A percentile compares a stretch with the other conserved stretches of the same genome.
Evolutionary conservation across 305 asterid genomes (phyloP).

Genomic region (Plantago rigida): DNA sequence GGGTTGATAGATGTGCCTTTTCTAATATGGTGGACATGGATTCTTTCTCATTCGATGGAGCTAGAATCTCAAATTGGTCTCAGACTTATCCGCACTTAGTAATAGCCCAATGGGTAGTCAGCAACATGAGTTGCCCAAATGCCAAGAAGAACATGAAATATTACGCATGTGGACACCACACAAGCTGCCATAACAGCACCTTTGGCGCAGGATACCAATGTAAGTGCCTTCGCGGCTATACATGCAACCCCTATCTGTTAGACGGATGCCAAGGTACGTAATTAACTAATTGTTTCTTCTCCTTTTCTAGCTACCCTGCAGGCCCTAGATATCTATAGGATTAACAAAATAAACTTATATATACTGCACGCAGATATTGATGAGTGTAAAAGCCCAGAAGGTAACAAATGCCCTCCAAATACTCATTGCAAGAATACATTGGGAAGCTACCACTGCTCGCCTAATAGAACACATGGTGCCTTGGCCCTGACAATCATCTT

Average conservation of each 20-base stretch:
- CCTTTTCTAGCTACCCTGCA: background rate
- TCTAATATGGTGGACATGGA: conserved; percentile 22
- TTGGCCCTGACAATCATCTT: conserved; percentile 14
- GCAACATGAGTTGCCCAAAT: conserved; percentile 20
- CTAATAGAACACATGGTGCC: too few relatives aligned
- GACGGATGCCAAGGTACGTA: conserved; percentile 32
- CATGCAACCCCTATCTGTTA: conserved; percentile 34
- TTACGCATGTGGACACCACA: conserved; percentile 23
- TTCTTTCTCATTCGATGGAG: background rate
- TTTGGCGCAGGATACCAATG: conserved; percentile 27
- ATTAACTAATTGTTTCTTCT: background rate
- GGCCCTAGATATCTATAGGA: too few relatives aligned
- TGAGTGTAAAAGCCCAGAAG: conserved; percentile 26
- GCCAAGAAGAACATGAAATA: background rate
- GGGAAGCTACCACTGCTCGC: too few relatives aligned
- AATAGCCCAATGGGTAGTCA: conserved; percentile 31
- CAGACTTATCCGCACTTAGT: background rate
- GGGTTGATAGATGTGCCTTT: conserved; percentile 21
- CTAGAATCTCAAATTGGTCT: conserved; percentile 8
- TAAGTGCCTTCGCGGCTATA: conserved; percentile 27
- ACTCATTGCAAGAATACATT: too few relatives aligned
- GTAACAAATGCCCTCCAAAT: conserved; percentile 12
- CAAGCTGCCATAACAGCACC: conserved; percentile 29
- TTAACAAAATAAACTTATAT: background rate
- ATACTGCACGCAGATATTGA: conserved; percentile 22